Evolutionary conservation across 345 rosid genomes (phyloP).

Genomic region (Gossypium australe): DNA sequence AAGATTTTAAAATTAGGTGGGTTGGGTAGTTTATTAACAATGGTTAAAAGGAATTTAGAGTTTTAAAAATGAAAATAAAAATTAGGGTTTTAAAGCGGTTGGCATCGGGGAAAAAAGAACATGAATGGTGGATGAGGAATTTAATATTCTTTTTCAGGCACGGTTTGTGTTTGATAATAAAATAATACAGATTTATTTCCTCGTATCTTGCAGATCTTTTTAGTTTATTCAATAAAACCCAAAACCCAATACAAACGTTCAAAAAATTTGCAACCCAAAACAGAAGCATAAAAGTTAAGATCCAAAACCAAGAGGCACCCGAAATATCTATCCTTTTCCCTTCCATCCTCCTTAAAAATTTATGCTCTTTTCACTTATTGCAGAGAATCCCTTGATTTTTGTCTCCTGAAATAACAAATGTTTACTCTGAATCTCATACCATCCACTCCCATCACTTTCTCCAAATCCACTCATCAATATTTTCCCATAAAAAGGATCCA

Average conservation of each 20-base stretch:
- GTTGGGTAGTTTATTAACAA: too few relatives aligned
- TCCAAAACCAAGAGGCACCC: background rate
- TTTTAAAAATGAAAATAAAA: too few relatives aligned
- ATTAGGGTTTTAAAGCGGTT: too few relatives aligned
- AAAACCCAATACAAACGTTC: conserved; percentile 3
- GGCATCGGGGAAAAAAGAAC: too few relatives aligned
- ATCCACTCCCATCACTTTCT: conserved; percentile 39
- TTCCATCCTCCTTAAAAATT: background rate
- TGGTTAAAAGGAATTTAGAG: too few relatives aligned
- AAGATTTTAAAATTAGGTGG: too few relatives aligned
- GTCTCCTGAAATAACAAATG: conserved; percentile 27
- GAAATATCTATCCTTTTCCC: background rate
- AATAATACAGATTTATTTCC: background rate
- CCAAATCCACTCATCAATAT: conserved; percentile 26
- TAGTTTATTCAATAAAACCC: background rate
- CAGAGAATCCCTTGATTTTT: conserved; percentile 9
- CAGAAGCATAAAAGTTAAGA: background rate
- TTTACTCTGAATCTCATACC: conserved; percentile 45
- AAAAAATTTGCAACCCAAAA: background rate
- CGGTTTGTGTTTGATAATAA: background rate
- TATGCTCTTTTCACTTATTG: background rate
- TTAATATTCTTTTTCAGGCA: too few relatives aligned
- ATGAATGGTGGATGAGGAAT: too few relatives aligned
- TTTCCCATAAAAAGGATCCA: conserved; percentile 28
- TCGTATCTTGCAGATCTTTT: background rate